phyloP scores from a whole-genome alignment of 106 monocot genomes.

The Agapanthus africanus region DNA sequence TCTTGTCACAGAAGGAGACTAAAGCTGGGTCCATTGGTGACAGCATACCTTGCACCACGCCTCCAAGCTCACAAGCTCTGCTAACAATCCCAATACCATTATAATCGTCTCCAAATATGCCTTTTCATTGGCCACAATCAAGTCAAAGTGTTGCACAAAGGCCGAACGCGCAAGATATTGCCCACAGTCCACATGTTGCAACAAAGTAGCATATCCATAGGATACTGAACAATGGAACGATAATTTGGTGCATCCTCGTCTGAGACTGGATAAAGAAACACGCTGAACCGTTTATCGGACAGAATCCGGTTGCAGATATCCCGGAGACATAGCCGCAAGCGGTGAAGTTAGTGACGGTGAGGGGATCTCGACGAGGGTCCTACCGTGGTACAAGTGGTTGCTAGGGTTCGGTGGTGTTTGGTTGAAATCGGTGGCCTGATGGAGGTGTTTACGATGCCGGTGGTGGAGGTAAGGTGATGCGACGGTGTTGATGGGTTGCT shows the following conservation, averaged over 20 bases:
- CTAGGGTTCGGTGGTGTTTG: too few relatives aligned
- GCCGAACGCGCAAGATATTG: slow-evolving; percentile 54
- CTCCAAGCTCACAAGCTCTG: slow-evolving; percentile 88
- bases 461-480: too few relatives aligned
- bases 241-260: slow-evolving; percentile 96
- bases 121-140: slow-evolving; percentile 90
- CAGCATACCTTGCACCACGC: slow-evolving; percentile 90
- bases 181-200: slow-evolving; percentile 87
- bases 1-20: slow-evolving; percentile 88
- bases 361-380: too few relatives aligned
- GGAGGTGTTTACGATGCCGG: too few relatives aligned
- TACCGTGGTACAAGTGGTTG: too few relatives aligned
- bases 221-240: slow-evolving; percentile 74
- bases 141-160: slow-evolving; percentile 76
- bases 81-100: slow-evolving; percentile 90
- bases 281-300: slow-evolving; percentile 78
- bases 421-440: too few relatives aligned
- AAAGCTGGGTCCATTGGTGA: slow-evolving; percentile 95
- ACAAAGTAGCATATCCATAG: slow-evolving; percentile 96
- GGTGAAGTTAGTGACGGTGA: too few relatives aligned
- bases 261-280: slow-evolving; percentile 84
- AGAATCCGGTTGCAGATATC: slow-evolving; percentile 96
- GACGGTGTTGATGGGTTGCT: too few relatives aligned
- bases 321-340: slow-evolving; percentile 89
- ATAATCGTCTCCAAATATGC: slow-evolving; percentile 78